phyloP scores from a whole-genome alignment of 2,329 filamentous ascomycete species.

The Massarina eburnea region DNA sequence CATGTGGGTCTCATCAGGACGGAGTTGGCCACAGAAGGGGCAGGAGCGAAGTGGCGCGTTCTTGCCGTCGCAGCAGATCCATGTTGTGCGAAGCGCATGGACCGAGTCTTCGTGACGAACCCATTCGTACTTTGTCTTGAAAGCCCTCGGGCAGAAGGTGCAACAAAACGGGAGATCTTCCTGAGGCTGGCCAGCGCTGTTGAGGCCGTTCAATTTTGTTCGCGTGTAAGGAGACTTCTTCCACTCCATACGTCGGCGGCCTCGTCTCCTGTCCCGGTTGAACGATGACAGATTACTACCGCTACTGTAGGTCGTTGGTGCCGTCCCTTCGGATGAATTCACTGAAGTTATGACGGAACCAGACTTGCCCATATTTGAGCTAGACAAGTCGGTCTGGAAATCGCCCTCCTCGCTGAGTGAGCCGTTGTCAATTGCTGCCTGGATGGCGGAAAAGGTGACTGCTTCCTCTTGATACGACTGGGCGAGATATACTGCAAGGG shows the following conservation, averaged over 20 bases:
- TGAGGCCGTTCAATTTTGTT: constrained; percentile 31
- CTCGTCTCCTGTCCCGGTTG: constrained; percentile 35
- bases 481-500: constrained; percentile 36
- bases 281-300: constrained; percentile 40
- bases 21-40: constrained; percentile 34
- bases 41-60: constrained; percentile 25
- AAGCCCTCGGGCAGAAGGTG: constrained; percentile 40
- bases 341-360: constrained; percentile 35
- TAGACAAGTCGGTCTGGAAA: constrained; percentile 25
- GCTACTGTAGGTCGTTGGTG: constrained; percentile 36
- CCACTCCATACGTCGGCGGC: constrained; percentile 39
- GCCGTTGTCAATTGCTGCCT: constrained; percentile 32
- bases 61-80: constrained; percentile 39
- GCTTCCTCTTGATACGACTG: constrained; percentile 40
- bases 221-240: constrained; percentile 33
- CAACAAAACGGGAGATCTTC: constrained; percentile 40
- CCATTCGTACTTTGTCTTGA: constrained; percentile 43
- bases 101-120: constrained; percentile 42
- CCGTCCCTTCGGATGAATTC: constrained; percentile 36
- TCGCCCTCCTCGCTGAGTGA: constrained; percentile 22
- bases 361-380: constrained; percentile 19
- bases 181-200: constrained; percentile 31
- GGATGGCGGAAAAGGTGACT: constrained; percentile 26
- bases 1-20: constrained; percentile 39
- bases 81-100: constrained; percentile 41